These are phyloP conservation scores for Trypanosomatidae sp. DNA, from an alignment of 208 protist species.

Conservation along the genomic window DNA sequence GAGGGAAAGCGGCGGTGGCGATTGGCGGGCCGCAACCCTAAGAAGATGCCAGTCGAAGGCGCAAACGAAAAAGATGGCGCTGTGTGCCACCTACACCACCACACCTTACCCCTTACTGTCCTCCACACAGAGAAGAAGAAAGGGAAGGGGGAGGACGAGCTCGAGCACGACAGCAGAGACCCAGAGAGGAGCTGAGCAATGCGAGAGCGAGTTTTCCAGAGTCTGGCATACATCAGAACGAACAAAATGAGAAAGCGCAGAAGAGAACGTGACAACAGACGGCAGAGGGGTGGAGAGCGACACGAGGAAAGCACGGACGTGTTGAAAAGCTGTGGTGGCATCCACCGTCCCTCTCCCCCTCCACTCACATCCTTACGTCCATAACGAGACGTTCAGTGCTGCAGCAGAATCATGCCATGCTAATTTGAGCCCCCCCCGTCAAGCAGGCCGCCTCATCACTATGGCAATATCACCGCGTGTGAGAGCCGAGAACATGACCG, in stretches of 20 bases:
- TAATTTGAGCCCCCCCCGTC: neutral
- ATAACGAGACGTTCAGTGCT: neutral
- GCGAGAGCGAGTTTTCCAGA: neutral
- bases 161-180: neutral
- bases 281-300: neutral
- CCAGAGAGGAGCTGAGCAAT: neutral
- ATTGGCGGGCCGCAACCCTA: neutral
- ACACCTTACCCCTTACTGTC: neutral
- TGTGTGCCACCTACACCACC: neutral
- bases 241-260: neutral
- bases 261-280: neutral
- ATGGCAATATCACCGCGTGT: slow-evolving; percentile 3
- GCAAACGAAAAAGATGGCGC: neutral
- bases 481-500: slow-evolving; percentile 1
- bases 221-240: neutral
- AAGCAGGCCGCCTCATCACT: slow-evolving; percentile 1
- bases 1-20: neutral
- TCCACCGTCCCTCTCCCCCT: neutral
- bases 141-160: neutral
- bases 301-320: neutral
- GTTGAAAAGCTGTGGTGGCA: neutral
- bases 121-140: neutral
- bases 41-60: no score
- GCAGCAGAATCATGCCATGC: neutral
- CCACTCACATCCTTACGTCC: neutral